Evolutionary conservation across 2,329 filamentous ascomycete species (phyloP).

Genomic region (Tetracladium maxilliforme): DNA sequence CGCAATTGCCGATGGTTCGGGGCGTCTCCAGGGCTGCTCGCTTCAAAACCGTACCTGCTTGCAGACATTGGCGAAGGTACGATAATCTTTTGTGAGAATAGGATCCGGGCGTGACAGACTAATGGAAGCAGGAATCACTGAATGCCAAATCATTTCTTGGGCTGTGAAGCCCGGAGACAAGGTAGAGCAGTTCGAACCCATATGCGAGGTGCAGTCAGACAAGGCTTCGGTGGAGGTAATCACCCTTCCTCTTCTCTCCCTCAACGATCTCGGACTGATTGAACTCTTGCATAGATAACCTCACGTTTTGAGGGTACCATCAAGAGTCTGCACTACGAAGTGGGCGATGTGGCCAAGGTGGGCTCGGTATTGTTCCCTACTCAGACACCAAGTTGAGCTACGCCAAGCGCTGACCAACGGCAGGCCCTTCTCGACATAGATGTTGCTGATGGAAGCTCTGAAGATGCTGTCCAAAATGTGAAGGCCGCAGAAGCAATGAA

Average conservation of each 20-base stretch:
- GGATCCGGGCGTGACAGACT: neutral
- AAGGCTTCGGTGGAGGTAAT: conserved; percentile 35
- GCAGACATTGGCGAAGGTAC: conserved; percentile 40
- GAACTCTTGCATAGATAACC: conserved; percentile 32
- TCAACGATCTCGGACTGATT: too few relatives aligned
- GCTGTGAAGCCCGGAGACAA: conserved; percentile 55
- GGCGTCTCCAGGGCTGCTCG: conserved; percentile 4
- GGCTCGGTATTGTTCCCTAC: conserved; percentile 25
- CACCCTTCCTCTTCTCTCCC: too few relatives aligned
- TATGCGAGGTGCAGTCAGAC: conserved; percentile 59
- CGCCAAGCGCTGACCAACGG: conserved; percentile 1
- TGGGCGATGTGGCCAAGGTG: conserved; percentile 53
- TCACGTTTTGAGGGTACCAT: conserved; percentile 55
- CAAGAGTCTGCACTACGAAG: conserved; percentile 53
- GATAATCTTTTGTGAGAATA: conserved; percentile 4
- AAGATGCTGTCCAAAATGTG: conserved; percentile 2
- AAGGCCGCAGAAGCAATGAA: conserved; percentile 8
- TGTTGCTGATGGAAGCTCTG: conserved; percentile 26
- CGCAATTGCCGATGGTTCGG: too few relatives aligned
- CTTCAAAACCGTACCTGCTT: conserved; percentile 37
- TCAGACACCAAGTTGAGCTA: neutral
- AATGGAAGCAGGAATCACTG: conserved; percentile 40
- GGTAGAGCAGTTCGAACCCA: conserved; percentile 56
- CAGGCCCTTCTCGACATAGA: conserved; percentile 50
- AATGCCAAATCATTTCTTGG: conserved; percentile 62